phyloP scores from a whole-genome alignment of 2,329 filamentous ascomycete species.

The Dactylellina cionopaga region DNA sequence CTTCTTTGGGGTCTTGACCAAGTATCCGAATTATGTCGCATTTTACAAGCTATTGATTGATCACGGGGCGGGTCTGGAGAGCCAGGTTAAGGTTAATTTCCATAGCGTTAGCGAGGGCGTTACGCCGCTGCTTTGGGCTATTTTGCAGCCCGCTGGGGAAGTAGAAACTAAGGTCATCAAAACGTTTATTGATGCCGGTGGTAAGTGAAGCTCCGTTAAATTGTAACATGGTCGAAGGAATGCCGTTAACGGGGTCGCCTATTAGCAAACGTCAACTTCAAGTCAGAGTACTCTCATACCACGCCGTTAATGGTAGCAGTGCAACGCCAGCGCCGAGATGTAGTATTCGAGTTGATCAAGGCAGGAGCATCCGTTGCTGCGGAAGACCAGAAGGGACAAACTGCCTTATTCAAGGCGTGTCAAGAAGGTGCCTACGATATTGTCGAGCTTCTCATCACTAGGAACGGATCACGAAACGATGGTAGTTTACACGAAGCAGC shows the following conservation, averaged over 20 bases:
- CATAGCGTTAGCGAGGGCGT: constrained; percentile 40
- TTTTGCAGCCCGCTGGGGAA: constrained; percentile 20
- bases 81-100: constrained; percentile 37
- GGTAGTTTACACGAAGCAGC: constrained; percentile 49
- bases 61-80: constrained; percentile 26
- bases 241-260: neutral
- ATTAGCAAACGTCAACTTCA: constrained; percentile 48
- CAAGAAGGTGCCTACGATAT: constrained; percentile 44
- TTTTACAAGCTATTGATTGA: constrained; percentile 35
- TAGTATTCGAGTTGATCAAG: constrained; percentile 49
- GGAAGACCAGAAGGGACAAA: constrained; percentile 50
- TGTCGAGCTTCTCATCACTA: constrained; percentile 31
- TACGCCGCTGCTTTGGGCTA: constrained; percentile 43
- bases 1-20: constrained; percentile 36
- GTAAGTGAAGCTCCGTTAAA: constrained; percentile 3
- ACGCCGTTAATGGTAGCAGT: constrained; percentile 49
- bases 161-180: constrained; percentile 29
- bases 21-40: constrained; percentile 40
- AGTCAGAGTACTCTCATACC: constrained; percentile 40
- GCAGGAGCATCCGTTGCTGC: constrained; percentile 33
- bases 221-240: neutral
- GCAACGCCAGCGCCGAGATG: constrained; percentile 32
- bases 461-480: constrained; percentile 35
- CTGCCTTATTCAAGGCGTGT: constrained; percentile 37
- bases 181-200: constrained; percentile 40